A percentile compares a stretch with the other conserved stretches of the same genome.
phyloP scores from a whole-genome alignment of 2,329 filamentous ascomycete genomes.

The Botrytis pseudocinerea region DNA sequence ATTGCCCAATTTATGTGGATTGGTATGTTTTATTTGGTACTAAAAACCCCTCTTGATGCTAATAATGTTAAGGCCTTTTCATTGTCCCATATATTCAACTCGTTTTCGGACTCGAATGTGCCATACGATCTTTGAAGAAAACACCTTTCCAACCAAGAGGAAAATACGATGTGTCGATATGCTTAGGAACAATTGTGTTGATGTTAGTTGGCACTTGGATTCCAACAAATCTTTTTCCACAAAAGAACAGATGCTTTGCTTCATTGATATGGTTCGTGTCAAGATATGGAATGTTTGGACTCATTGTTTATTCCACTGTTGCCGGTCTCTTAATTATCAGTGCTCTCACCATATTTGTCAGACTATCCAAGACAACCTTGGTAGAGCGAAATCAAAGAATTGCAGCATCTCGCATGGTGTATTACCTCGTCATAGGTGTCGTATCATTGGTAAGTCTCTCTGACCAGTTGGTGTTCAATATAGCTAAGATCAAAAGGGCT shows the following conservation, averaged over 20 bases:
- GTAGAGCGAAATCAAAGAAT: conserved; percentile 61
- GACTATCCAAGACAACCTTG: conserved; percentile 54
- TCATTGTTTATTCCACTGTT: conserved; percentile 55
- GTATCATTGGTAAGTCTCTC: conserved; percentile 56
- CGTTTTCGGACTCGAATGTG: conserved; percentile 63
- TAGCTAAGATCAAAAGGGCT: conserved; percentile 46
- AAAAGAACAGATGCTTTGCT: conserved; percentile 64
- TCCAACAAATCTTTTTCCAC: conserved; percentile 55
- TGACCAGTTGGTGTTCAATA: conserved; percentile 1
- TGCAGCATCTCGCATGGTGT: conserved; percentile 68
- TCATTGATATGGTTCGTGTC: conserved; percentile 68
- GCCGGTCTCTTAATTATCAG: conserved; percentile 52
- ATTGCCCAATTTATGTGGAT: conserved; percentile 61
- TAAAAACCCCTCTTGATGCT: conserved; percentile 23
- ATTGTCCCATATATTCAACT: conserved; percentile 66
- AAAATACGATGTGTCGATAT: conserved; percentile 61
- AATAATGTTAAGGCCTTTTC: conserved; percentile 58
- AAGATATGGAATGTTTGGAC: conserved; percentile 58
- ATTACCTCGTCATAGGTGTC: conserved; percentile 58
- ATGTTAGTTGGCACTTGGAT: conserved; percentile 58
- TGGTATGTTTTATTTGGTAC: conserved; percentile 46
- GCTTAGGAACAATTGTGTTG: conserved; percentile 52
- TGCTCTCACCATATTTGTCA: conserved; percentile 56
- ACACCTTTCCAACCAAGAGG: conserved; percentile 59
- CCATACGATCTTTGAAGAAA: conserved; percentile 54